Evolutionary conservation across 2,329 filamentous ascomycete species (phyloP), one percentile per base, ranked within the genome.

Genomic region (Zymoseptoria passerinii): DNA sequence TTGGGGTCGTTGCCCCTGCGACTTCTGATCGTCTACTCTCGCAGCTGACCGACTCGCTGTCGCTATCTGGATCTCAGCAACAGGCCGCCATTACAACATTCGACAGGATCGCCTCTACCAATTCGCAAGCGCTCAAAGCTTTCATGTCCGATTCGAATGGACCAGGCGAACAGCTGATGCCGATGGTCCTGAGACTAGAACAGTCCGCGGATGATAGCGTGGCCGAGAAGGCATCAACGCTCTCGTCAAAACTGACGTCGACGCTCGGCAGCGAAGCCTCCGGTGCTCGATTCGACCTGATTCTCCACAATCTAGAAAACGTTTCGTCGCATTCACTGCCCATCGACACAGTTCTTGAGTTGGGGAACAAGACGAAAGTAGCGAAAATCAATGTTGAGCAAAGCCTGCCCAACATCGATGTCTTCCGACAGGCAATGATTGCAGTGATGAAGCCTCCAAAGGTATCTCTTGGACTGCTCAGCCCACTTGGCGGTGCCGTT

Each of bases 391-490:
- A 64, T 20, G 16, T 60, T 1, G 48, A 60, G 19, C 64, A 67
- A n/a, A 59, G 66, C n/a, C 51, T 73, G 16, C 71, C 71, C n/a
- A 63, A 57, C 53, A 18, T 67, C 1, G 58, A 80, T 1, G 74
- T 82, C 8, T 96, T 92, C 91, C 78, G 81, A 65, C 65, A 77
- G 13, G 81, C 88, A 13, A 72, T 96, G 2, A 68, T 71, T 0
- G 75, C 74, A 1, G 80, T 90, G 58, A 72, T 88, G 28, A 68
- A 73, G 1, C 66, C 75, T 1, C 80, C 85, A 2, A 82, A 83
- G 60, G 77, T 82, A 4, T 85, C 89, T 0, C 74, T 95, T 2
- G 83, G 89, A 0, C 82, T 96, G 4, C 89, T 87, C 1, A 92
- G 85, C 68, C 80, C 80, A 23, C 76, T 96, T 6, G 84, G 83